These are phyloP conservation scores for Coemansia sp. DNA, from an alignment of 192 early-diverging fungal species.

Conservation along the genomic window DNA sequence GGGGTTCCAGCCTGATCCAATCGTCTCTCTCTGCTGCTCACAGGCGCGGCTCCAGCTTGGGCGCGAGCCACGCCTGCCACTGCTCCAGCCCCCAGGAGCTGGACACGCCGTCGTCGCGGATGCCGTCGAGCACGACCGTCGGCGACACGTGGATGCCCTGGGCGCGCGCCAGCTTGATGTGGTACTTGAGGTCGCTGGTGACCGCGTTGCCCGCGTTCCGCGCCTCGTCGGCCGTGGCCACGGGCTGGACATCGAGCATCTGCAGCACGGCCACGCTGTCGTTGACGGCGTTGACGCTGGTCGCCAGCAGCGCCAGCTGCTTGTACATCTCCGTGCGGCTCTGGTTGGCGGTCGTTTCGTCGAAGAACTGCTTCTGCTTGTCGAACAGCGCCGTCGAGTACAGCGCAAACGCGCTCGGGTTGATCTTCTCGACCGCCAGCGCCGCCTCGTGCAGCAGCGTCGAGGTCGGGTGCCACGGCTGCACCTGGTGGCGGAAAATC, in stretches of 20 bases:
- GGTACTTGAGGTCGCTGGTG: slow-evolving; percentile 66
- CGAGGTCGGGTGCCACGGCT: slow-evolving; percentile 79
- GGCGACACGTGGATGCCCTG: slow-evolving; percentile 76
- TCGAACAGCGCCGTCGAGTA: slow-evolving; percentile 61
- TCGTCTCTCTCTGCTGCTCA: not conserved
- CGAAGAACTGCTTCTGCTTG: slow-evolving; percentile 61
- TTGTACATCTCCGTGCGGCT: slow-evolving; percentile 57
- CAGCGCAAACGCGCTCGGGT: slow-evolving; percentile 53
- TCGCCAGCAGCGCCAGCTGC: slow-evolving; percentile 53
- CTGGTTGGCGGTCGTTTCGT: slow-evolving; percentile 59
- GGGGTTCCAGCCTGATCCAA: not conserved
- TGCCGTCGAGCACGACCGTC: slow-evolving; percentile 67
- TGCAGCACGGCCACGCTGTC: slow-evolving; percentile 53
- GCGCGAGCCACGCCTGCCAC: slow-evolving; percentile 60
- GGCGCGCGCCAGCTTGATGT: slow-evolving; percentile 64
- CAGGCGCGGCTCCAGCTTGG: slow-evolving; percentile 20
- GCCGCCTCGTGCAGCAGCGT: slow-evolving; percentile 74
- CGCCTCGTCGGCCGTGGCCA: slow-evolving; percentile 17
- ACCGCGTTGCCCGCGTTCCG: slow-evolving; percentile 68
- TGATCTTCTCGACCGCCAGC: slow-evolving; percentile 63
- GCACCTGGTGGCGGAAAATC: slow-evolving; percentile 78
- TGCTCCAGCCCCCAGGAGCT: slow-evolving; percentile 66
- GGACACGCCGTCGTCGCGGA: slow-evolving; percentile 61
- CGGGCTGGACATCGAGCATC: slow-evolving; percentile 44
- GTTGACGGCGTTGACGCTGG: slow-evolving; percentile 48